Conservation (phyloP, 2,329 filamentous ascomycete species). For the Emergomyces orientalis region DNA sequence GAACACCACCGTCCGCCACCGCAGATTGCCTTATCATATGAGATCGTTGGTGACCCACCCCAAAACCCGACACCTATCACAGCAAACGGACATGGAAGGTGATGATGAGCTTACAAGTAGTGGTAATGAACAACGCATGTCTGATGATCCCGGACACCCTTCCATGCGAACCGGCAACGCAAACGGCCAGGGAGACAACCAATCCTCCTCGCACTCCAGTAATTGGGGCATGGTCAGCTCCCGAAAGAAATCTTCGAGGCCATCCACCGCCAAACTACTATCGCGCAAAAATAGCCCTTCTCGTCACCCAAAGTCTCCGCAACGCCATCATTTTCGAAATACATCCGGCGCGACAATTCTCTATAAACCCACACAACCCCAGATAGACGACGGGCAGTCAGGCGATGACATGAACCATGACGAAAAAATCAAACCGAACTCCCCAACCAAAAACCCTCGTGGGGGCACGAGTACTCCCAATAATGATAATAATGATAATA, state of each 20-base stretch:
- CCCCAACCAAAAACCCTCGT: background rate
- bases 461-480: background rate
- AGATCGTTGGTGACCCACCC: slow-evolving; percentile 22
- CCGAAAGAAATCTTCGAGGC: slow-evolving; percentile 31
- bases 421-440: background rate
- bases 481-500: background rate
- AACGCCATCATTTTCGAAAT: slow-evolving; percentile 57
- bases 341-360: slow-evolving; percentile 75
- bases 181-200: slow-evolving; percentile 12
- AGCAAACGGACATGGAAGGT: slow-evolving; percentile 72
- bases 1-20: slow-evolving; percentile 25
- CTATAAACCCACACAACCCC: slow-evolving; percentile 56
- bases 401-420: too few relatives aligned
- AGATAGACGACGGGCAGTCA: background rate
- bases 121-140: slow-evolving; percentile 59
- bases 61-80: slow-evolving; percentile 39
- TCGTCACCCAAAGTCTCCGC: slow-evolving; percentile 30
- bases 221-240: slow-evolving; percentile 23
- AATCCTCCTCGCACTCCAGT: slow-evolving; percentile 1
- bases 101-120: slow-evolving; percentile 76
- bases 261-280: slow-evolving; percentile 35
- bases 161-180: slow-evolving; percentile 16
- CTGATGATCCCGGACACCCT: slow-evolving; percentile 19
- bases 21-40: slow-evolving; percentile 29
- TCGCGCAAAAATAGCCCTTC: slow-evolving; percentile 29